Conservation (phyloP, 495 filamentous ascomycete species). For the Aspergillus cavernicola region DNA sequence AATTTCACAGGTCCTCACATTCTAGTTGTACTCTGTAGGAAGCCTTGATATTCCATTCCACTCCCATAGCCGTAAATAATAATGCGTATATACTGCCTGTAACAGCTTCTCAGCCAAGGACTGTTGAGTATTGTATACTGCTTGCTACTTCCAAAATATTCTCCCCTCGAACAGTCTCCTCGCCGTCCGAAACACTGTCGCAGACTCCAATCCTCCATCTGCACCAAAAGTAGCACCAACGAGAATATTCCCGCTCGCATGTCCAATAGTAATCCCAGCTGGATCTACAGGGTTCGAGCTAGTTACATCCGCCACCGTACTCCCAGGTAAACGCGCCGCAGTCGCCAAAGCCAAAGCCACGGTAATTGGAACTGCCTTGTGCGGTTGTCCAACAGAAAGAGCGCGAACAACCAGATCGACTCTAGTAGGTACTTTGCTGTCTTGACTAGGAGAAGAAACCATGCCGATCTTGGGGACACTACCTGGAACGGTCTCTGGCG, state of each 20-base stretch:
- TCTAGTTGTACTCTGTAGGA: no score
- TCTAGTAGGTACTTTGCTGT: conserved; percentile 7
- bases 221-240: conserved; percentile 46
- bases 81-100: no score
- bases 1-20: no score
- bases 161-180: conserved; percentile 54
- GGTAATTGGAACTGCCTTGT: conserved; percentile 61
- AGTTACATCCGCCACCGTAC: conserved; percentile 35
- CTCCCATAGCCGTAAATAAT: no score
- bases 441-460: conserved; percentile 45
- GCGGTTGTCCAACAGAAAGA: conserved; percentile 54
- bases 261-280: conserved; percentile 50
- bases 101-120: no score
- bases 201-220: conserved; percentile 38
- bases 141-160: conserved; percentile 48
- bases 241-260: conserved; percentile 58
- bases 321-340: conserved; percentile 39
- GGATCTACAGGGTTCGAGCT: conserved; percentile 21
- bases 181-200: conserved; percentile 51
- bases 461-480: conserved; percentile 67
- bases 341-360: conserved; percentile 58
- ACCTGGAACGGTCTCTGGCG: conserved; percentile 41
- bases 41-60: no score
- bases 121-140: no score
- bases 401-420: conserved; percentile 45